Base-by-base conservation (phyloP, 2,329 filamentous ascomycete species). In the Fusarium nurragi region DNA sequence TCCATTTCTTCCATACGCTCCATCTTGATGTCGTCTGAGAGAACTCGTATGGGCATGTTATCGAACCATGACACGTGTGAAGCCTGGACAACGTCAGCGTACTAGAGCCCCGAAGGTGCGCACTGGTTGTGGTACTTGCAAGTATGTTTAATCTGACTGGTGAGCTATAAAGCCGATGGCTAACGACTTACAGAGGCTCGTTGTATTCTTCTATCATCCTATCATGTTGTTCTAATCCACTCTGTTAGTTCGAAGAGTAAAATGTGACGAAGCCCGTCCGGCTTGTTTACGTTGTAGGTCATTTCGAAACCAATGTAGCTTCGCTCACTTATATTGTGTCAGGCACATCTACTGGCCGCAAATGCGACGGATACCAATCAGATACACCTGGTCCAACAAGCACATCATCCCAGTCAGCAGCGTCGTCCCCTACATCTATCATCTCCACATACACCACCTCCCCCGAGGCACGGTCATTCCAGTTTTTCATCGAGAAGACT, bases 401-500 rank as follows among this genome's bases (percentile, higher is more conserved):
- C 6, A 5, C 19, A 2, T 12, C 26, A 7, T 5, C 41, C 2
- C n/a, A 21, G 4, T 21, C 46, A 1, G 4, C n/a, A 7, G 5
- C 18, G 2, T 13, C 21, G 6, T 10, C 46, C 2, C 57, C 56
- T 6, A 13, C 9, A 21, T 34, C 22, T 1, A 2, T 59, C 5
- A 9, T 45, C 6, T 39, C 39, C 4, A 32, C 34, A 16, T 63
- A 48, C 21, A 12, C n/a, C 3, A 41, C 28, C 4, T 6, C 8
- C 1, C n/a, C 40, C 3, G 57, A 66, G 6, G 63, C 62, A 3
- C 28, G 37, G 1, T 66, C 57, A 0, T 40, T 65, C 10, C 63
- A 63, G 0, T 65, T 65, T 30, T 65, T 65, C 8, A 22, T 49
- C 4, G 57, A 66, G 6, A 65, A 63, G 23, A 65, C 63, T 3